These are phyloP conservation scores for Metschnikowia arizonensis DNA, from an alignment of 805 yeast genomes.

Conservation along the genomic window DNA sequence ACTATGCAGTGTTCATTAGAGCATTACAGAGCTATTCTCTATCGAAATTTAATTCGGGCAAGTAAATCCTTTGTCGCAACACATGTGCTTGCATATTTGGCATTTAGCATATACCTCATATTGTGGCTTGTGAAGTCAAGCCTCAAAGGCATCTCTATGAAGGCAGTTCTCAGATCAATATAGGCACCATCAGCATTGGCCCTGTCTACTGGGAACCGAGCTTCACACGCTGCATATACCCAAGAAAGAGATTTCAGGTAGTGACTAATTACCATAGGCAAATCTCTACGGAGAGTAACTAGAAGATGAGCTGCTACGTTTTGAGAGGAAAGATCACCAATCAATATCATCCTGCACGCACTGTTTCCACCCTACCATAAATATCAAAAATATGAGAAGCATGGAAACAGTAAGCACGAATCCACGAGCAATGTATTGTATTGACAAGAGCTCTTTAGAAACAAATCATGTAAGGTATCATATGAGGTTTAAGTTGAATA, in stretches of 20 bases:
- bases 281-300: not conserved
- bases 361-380: not conserved
- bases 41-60: slow-evolving; percentile 87
- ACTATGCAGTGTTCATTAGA: slow-evolving; percentile 77
- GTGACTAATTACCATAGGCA: no score
- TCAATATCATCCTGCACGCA: not conserved
- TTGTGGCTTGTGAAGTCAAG: not conserved
- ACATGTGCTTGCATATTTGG: not conserved
- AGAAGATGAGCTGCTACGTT: not conserved
- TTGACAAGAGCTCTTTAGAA: no score
- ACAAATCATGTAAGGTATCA: no score
- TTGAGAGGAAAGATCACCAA: not conserved
- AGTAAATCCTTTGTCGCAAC: slow-evolving; percentile 32
- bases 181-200: not conserved
- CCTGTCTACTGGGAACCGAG: not conserved
- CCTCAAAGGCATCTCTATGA: not conserved
- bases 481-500: no score
- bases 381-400: not conserved
- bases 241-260: not conserved
- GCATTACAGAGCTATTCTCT: slow-evolving; percentile 71
- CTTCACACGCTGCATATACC: not conserved
- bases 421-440: not conserved
- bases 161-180: not conserved
- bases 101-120: not conserved
- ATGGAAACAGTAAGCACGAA: not conserved